Conservation (phyloP, 2,329 filamentous ascomycete genomes). For the Aspergillus sp. region DNA sequence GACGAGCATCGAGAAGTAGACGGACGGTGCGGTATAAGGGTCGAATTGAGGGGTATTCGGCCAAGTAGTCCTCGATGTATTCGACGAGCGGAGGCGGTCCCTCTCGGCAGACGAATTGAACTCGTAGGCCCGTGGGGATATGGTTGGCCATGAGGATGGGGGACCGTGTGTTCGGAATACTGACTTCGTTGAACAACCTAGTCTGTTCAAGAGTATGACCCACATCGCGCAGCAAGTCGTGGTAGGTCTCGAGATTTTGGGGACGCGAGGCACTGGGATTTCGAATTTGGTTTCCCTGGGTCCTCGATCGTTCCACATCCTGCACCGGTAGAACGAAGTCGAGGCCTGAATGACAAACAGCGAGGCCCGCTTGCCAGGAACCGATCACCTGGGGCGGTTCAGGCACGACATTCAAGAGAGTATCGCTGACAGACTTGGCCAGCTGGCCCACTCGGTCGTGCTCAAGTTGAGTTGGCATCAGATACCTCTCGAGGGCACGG, state of each 20-base stretch:
- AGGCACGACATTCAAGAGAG: conserved; percentile 20
- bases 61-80: conserved; percentile 40
- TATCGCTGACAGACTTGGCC: conserved; percentile 18
- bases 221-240: conserved; percentile 16
- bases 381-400: conserved; percentile 42
- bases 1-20: conserved; percentile 43
- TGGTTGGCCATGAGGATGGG: conserved; percentile 36
- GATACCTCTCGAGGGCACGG: conserved; percentile 36
- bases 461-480: conserved; percentile 39
- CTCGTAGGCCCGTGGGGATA: conserved; percentile 38
- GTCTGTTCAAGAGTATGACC: conserved; percentile 13
- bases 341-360: conserved; percentile 47
- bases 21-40: conserved; percentile 45
- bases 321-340: conserved; percentile 39
- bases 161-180: conserved; percentile 17
- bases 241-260: conserved; percentile 18
- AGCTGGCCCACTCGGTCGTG: conserved; percentile 19
- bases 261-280: conserved; percentile 29
- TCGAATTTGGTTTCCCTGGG: conserved; percentile 12
- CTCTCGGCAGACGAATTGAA: conserved; percentile 46
- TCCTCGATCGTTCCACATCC: conserved; percentile 15
- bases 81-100: conserved; percentile 31
- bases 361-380: conserved; percentile 46
- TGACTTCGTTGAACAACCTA: conserved; percentile 13
- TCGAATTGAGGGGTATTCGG: conserved; percentile 43